Percentiles rank a stretch among this genome's conserved stretches.
Evolutionary conservation across 106 monocot species (phyloP).

Genomic region (Apostasia shenzhenica): DNA sequence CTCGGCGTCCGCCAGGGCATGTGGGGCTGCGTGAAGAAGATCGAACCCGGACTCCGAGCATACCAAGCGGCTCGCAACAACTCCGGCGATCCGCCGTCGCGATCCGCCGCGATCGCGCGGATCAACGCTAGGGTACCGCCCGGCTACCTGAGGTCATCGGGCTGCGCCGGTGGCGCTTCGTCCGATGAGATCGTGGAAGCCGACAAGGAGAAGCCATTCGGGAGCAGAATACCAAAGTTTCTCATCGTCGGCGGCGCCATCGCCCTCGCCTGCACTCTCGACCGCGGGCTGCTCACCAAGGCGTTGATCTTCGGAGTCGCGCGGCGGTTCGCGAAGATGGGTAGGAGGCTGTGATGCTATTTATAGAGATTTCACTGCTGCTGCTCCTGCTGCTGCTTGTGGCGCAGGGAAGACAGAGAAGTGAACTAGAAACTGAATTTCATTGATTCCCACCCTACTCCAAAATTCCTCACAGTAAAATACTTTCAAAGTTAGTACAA

Average conservation of each 20-base stretch:
- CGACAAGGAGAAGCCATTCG: constrained; percentile 32
- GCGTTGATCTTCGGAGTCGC: constrained; percentile 89
- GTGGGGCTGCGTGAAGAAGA: constrained; percentile 86
- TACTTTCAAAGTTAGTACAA: too few relatives aligned
- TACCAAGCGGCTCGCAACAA: constrained; percentile 45
- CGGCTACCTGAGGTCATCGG: constrained; percentile 27
- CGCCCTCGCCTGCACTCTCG: constrained; percentile 63
- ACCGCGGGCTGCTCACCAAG: constrained; percentile 79
- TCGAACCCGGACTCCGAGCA: constrained; percentile 75
- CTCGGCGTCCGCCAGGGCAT: constrained; percentile 84
- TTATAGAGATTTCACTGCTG: too few relatives aligned
- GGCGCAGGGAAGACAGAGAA: too few relatives aligned
- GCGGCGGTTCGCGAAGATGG: constrained; percentile 53
- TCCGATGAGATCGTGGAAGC: constrained; percentile 22
- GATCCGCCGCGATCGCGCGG: constrained; percentile 30
- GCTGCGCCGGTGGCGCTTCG: constrained; percentile 10
- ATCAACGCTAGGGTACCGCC: constrained; percentile 35
- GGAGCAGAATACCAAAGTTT: constrained; percentile 34
- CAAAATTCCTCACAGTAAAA: too few relatives aligned
- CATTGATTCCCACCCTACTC: too few relatives aligned
- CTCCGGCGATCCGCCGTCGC: constrained; percentile 25
- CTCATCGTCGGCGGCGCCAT: constrained; percentile 72
- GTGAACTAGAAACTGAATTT: too few relatives aligned
- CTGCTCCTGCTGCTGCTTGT: too few relatives aligned
- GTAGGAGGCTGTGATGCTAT: constrained; percentile 27